Evolutionary conservation across 1,284 basidiomycete species (phyloP).

Genomic region (Rhodotorula sp.): DNA sequence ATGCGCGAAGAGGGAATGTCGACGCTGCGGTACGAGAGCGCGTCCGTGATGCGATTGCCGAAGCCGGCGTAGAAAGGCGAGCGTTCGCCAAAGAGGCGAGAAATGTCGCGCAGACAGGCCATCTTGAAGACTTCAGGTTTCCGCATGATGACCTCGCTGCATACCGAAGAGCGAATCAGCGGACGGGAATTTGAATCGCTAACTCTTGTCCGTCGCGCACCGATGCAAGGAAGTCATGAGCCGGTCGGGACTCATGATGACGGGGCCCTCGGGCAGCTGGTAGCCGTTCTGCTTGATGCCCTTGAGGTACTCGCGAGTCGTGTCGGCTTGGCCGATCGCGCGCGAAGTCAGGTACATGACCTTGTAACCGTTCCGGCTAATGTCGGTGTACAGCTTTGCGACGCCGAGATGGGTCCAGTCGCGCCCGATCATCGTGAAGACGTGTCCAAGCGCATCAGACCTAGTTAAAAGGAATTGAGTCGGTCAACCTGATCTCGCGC

Average conservation of each 20-base stretch:
- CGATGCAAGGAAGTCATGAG: slow-evolving; percentile 92
- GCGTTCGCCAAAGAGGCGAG: slow-evolving; percentile 74
- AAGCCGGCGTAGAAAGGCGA: slow-evolving; percentile 94
- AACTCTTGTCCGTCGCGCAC: slow-evolving; percentile 54
- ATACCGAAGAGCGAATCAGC: not conserved
- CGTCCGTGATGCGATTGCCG: slow-evolving; percentile 97
- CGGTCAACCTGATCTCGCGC: not conserved
- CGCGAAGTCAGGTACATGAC: slow-evolving; percentile 97
- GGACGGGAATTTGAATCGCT: too few species aligned
- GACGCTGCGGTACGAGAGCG: slow-evolving; percentile 92
- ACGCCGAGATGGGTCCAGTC: slow-evolving; percentile 99
- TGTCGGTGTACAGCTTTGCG: slow-evolving; percentile 97
- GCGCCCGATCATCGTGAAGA: slow-evolving; percentile 98
- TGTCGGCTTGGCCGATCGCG: slow-evolving; percentile 97
- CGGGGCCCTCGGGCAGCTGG: slow-evolving; percentile 93
- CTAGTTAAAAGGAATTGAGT: slow-evolving; percentile 53
- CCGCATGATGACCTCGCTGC: slow-evolving; percentile 93
- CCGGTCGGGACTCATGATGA: slow-evolving; percentile 98
- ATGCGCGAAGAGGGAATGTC: slow-evolving; percentile 92
- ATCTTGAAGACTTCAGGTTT: slow-evolving; percentile 99
- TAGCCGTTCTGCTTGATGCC: slow-evolving; percentile 95
- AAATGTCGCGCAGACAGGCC: slow-evolving; percentile 96
- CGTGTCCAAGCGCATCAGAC: slow-evolving; percentile 94
- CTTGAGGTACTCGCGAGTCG: slow-evolving; percentile 91
- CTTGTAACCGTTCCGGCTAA: slow-evolving; percentile 92